Evolutionary conservation across 345 rosid species (phyloP), one percentile per base, ranked within the genome.

Genomic region (Cardiospermum halicacabum): DNA sequence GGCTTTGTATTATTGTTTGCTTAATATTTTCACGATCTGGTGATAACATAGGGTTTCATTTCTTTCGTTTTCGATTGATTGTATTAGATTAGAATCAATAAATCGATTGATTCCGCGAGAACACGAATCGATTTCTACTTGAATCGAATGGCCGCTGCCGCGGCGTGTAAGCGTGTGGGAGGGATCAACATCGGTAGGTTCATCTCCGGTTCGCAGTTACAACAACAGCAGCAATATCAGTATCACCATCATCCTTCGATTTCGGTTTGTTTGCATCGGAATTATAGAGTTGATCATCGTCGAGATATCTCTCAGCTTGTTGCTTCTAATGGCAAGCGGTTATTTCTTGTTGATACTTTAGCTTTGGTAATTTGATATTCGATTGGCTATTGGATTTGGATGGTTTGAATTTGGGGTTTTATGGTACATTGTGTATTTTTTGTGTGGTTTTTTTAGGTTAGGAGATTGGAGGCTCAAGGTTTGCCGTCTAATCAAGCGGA

Each of bases 401-500:
- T 32, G 39, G 11, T 27, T 31, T 18, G 24, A n/a, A 26, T 31
- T 15, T 28, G 25, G n/a, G 28, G 21, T 27, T 36, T 58, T 34
- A 64, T 30, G 18, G 25, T 60, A 42, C 57, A 64, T 48, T 68
- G 4, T 34, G 39, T 34, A n/a, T 34, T 7, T 34, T 7, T 4
- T 4, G 39, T 34, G 39, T 69, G 2, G 49, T 67, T 0, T 68
- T n/a, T n/a, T 18, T 77, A 94, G 96, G 97, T 91, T 60, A 83
- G 95, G 79, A 74, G 82, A 60, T 80, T 91, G 34, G 99, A 94
- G 76, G 84, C 89, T 3, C 78, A 91, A 74, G 95, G 91, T 8
- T 70, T 91, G 58, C 95, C 99, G 7, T 82, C 95, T n/a, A 89
- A 84, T 72, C 96, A 94, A 71, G 96, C 96, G 0, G 97, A 91